phyloP scores from a whole-genome alignment of 164 flowering plant genomes.

The Liquidambar formosana region DNA sequence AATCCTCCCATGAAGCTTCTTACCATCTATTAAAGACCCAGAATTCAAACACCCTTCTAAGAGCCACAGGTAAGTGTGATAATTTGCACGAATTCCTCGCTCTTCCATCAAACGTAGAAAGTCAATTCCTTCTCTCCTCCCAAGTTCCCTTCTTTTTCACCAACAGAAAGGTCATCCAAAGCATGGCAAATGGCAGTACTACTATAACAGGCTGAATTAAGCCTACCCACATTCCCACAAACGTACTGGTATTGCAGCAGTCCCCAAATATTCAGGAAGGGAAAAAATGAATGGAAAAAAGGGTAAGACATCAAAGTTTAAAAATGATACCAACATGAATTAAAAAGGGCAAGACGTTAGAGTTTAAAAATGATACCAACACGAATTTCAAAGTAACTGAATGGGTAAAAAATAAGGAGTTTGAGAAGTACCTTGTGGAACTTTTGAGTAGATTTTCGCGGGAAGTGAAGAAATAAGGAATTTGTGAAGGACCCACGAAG shows the following conservation, averaged over 20 bases:
- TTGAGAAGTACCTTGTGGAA: conserved; percentile 23
- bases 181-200: conserved; percentile 14
- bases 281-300: no score
- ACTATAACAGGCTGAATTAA: conserved; percentile 13
- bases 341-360: background rate
- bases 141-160: conserved; percentile 3
- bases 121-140: conserved; percentile 14
- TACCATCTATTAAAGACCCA: conserved; percentile 19
- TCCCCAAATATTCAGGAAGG: background rate
- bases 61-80: conserved; percentile 26
- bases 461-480: conserved; percentile 21
- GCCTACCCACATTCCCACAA: conserved; percentile 19
- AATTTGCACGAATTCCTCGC: conserved; percentile 26
- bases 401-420: background rate
- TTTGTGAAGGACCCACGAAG: conserved; percentile 24
- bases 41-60: conserved; percentile 23
- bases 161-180: conserved; percentile 14
- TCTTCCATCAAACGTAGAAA: conserved; percentile 18
- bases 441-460: conserved; percentile 17
- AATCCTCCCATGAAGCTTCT: conserved; percentile 30
- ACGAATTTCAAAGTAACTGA: background rate
- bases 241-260: conserved; percentile 29
- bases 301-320: background rate
- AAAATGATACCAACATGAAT: no score
- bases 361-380: no score